Percentiles rank a stretch among this genome's conserved stretches.
These are phyloP conservation scores for Claviceps arundinis DNA, from an alignment of 2,329 filamentous ascomycete genomes.

Conservation along the genomic window DNA sequence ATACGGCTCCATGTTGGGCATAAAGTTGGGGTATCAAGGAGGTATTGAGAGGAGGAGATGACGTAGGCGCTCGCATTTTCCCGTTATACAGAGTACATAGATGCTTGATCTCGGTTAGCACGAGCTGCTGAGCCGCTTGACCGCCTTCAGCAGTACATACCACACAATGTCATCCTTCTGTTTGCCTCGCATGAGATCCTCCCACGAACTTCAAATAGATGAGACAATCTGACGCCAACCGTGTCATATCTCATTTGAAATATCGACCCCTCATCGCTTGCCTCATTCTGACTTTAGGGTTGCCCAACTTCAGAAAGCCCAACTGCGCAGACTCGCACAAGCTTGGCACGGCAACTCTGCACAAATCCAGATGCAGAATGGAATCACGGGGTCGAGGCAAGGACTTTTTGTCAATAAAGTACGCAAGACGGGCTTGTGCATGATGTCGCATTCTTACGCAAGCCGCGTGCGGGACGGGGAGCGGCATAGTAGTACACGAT, in stretches of 20 bases:
- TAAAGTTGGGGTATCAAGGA: no score
- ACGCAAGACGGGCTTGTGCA: background rate
- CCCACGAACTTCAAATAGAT: background rate
- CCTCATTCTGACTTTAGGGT: background rate
- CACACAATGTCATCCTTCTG: no score
- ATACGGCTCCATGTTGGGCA: no score
- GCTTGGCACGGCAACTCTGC: background rate
- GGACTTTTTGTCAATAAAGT: background rate
- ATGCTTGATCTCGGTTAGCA: no score
- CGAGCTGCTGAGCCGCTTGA: no score
- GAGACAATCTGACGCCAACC: background rate
- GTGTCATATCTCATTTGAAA: background rate
- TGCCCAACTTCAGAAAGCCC: no score
- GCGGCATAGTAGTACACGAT: background rate
- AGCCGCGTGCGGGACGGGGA: background rate
- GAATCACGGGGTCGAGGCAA: background rate
- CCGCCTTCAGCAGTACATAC: no score
- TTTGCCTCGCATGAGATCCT: no score
- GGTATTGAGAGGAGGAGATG: no score
- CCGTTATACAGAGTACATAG: no score
- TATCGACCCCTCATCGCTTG: background rate
- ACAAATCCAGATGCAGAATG: background rate
- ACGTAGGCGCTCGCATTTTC: no score
- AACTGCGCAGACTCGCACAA: background rate
- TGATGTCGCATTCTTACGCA: background rate